phyloP scores from a whole-genome alignment of 225 moss, liverwort and hornwort genomes.

The Sphagnum tenellum region DNA sequence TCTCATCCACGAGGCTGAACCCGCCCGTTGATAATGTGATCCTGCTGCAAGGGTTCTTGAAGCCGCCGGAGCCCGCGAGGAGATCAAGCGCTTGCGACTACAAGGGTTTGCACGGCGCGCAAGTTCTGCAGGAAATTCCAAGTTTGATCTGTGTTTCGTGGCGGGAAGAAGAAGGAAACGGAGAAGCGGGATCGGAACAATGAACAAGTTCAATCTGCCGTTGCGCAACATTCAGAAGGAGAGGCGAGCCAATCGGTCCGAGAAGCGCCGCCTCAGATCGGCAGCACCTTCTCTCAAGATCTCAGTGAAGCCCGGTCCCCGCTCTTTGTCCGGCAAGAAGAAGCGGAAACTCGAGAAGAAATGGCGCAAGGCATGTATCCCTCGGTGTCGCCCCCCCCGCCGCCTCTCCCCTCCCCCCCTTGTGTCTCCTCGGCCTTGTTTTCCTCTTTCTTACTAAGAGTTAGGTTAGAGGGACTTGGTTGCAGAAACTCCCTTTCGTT shows the following conservation, averaged over 20 bases:
- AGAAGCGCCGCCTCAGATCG: conserved; percentile 57
- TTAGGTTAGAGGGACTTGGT: background rate
- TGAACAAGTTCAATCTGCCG: conserved; percentile 86
- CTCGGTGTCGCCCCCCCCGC: background rate
- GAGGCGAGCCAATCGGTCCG: conserved; percentile 72
- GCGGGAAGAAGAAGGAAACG: no score
- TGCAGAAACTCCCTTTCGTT: no score
- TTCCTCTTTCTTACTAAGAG: no score
- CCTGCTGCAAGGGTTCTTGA: no score
- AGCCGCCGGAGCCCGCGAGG: no score
- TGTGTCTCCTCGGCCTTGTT: no score
- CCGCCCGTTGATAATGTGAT: no score
- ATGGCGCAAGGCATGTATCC: conserved; percentile 60
- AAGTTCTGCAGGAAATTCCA: no score
- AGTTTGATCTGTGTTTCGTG: no score
- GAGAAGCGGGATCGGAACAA: conserved; percentile 9
- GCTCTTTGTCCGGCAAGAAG: conserved; percentile 55
- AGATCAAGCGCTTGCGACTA: no score
- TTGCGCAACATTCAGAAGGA: conserved; percentile 70
- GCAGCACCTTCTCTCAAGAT: conserved; percentile 28
- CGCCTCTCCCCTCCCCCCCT: background rate
- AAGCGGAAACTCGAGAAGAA: conserved; percentile 67
- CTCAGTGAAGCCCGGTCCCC: conserved; percentile 16
- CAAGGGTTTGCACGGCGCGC: no score
- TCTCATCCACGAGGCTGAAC: no score